Evolutionary conservation across 2,329 filamentous ascomycete species (phyloP).

Genomic region (Botrytis hyacinthi): DNA sequence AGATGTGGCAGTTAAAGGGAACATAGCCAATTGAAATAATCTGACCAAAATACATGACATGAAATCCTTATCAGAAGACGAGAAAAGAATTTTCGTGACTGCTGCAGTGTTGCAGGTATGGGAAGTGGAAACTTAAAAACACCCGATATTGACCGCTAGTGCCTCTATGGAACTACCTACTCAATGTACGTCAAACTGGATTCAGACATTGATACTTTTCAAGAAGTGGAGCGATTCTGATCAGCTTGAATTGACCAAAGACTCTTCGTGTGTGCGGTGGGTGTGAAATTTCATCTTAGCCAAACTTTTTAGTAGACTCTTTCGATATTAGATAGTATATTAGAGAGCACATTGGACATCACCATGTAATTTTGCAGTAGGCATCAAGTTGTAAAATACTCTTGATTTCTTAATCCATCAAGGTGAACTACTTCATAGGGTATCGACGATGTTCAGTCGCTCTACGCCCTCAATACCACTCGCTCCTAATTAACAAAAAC

Average conservation of each 20-base stretch:
- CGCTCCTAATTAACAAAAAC: conserved; percentile 29
- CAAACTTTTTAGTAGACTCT: not conserved
- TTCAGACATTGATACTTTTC: not conserved
- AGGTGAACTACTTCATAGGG: conserved; percentile 30
- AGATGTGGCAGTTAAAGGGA: not conserved
- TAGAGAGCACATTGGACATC: not conserved
- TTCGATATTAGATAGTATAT: not conserved
- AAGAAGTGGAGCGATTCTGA: not conserved
- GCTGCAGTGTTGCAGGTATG: not conserved
- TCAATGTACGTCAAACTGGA: not conserved
- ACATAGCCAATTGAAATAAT: not conserved
- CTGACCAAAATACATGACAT: conserved; percentile 12
- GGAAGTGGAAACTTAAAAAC: not conserved
- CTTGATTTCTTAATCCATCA: conserved; percentile 35
- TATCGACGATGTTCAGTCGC: conserved; percentile 32
- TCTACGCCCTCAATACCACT: conserved; percentile 30
- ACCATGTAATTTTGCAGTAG: not conserved
- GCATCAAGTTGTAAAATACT: conserved; percentile 19
- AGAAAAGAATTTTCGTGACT: conserved; percentile 15
- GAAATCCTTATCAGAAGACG: conserved; percentile 7
- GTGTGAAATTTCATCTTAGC: not conserved
- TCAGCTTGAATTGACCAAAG: not conserved
- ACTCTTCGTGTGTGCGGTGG: not conserved
- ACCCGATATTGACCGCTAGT: not conserved
- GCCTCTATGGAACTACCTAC: not conserved